Evolutionary conservation across 1,284 basidiomycete species (phyloP).

Genomic region (Pterulicium gracile): DNA sequence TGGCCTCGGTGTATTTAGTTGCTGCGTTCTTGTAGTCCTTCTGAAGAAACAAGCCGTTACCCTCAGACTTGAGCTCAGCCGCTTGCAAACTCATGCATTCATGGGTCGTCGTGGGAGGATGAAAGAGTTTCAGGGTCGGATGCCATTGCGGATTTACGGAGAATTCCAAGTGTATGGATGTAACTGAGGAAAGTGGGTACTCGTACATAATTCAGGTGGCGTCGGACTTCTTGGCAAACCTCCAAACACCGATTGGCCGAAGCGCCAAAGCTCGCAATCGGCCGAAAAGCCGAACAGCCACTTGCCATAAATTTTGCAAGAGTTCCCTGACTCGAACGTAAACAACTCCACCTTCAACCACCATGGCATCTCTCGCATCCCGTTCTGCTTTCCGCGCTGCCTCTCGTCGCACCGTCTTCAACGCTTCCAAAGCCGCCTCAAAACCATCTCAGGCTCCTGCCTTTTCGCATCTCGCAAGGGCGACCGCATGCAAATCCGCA

Average conservation of each 20-base stretch:
- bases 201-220: too few relatives aligned
- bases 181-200: too few relatives aligned
- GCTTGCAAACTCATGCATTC: too few relatives aligned
- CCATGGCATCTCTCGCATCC: constrained; percentile 51
- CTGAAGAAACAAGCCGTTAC: neutral
- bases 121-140: too few relatives aligned
- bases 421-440: constrained; percentile 42
- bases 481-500: constrained; percentile 18
- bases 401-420: constrained; percentile 40
- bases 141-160: too few relatives aligned
- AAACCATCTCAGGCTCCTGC: constrained; percentile 62
- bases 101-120: too few relatives aligned
- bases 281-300: too few relatives aligned
- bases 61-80: neutral
- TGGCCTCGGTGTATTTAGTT: neutral
- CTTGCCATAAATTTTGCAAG: neutral
- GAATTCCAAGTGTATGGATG: too few relatives aligned
- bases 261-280: too few relatives aligned
- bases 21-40: neutral
- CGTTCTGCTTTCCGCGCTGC: constrained; percentile 54
- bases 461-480: constrained; percentile 21
- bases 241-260: too few relatives aligned
- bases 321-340: neutral
- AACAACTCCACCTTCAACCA: constrained; percentile 11
- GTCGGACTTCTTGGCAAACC: too few relatives aligned